Base-by-base conservation (phyloP, 2,329 filamentous ascomycete species). In the Penicillium sp. region DNA sequence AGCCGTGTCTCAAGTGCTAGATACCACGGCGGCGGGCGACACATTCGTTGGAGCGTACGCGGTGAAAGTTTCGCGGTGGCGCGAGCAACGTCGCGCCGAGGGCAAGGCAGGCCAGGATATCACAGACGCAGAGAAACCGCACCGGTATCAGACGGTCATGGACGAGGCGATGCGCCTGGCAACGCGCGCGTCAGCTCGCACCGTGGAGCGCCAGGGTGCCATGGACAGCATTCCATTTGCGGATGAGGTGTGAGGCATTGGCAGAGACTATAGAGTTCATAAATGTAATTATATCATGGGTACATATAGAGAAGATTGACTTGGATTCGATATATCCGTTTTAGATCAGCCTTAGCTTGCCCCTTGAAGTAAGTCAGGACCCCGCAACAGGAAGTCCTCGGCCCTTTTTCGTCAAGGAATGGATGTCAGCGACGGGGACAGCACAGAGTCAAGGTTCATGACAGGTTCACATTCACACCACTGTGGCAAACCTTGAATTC, bases 11-110 rank as follows among this genome's bases (percentile, higher is more conserved):
- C 72, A 79, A 49, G 92, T 97, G 1, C 82, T 96, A 4, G 92
- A 97, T 68, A 97, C 92, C 1, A 97, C 92, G 6, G 92, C 87
- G 1, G 93, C 93, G 4, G 92, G 92, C 0, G 92, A 97, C 68
- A 96, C 92, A 0, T 96, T 96, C 72, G 88, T 95, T 4, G 92
- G 93, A 1, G 87, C 83, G 20, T 95, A 95, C 67, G 87, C 89
- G 2, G 81, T 93, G 24, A 81, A 83, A 49, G 79, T 86, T 27
- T 88, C 88, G 33, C 77, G 74, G 51, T 67, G 71, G 51, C 70
- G 69, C 24, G 66, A 73, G 10, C 64, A 66, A 9, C 66, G 70
- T 15, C 66, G 74, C 15, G 65, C 65, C 5, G 75, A 76, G 42
- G 71, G 75, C 27, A 70, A 87, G 39, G 79, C 79, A 50, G 74